Percentiles rank a stretch among this genome's conserved stretches.
phyloP scores from a whole-genome alignment of 371 early-diverging fungal species.

The Lichtheimia hyalospora region DNA sequence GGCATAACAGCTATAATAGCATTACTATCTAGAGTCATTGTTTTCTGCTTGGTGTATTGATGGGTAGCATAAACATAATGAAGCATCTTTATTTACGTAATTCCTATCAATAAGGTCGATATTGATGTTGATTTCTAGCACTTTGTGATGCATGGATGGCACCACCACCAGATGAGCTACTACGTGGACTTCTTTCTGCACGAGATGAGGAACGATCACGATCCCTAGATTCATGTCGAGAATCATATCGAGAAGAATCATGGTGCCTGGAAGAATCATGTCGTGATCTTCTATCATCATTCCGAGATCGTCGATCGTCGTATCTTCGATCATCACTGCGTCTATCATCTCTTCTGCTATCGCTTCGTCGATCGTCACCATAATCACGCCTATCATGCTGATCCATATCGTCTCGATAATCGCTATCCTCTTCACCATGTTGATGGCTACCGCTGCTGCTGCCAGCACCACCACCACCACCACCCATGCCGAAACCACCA shows the following conservation, averaged over 20 bases:
- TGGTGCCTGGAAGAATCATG: constrained; percentile 10
- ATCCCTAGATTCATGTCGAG: too few relatives aligned
- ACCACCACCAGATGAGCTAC: constrained; percentile 19
- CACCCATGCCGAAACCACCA: constrained; percentile 13
- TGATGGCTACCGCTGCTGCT: constrained; percentile 14
- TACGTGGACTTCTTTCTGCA: too few relatives aligned
- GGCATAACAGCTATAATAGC: too few relatives aligned
- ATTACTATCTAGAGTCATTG: too few relatives aligned
- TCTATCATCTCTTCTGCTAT: background rate
- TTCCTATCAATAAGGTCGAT: constrained; percentile 34
- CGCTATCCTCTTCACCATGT: constrained; percentile 1
- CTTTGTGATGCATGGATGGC: constrained; percentile 41
- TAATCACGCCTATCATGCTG: background rate
- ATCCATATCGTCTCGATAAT: background rate
- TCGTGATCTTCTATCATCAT: constrained; percentile 4
- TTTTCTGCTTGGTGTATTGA: too few relatives aligned
- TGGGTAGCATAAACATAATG: background rate
- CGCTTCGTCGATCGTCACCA: constrained; percentile 3
- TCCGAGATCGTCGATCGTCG: constrained; percentile 5
- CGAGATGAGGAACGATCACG: too few relatives aligned
- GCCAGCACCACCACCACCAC: constrained; percentile 20
- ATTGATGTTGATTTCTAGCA: constrained; percentile 32
- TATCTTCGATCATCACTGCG: background rate
- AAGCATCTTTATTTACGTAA: too few relatives aligned
- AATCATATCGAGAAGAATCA: constrained; percentile 3